These are phyloP conservation scores for Stephanodiscus minutulus DNA, from an alignment of 108 stramenopile species.

Conservation along the genomic window DNA sequence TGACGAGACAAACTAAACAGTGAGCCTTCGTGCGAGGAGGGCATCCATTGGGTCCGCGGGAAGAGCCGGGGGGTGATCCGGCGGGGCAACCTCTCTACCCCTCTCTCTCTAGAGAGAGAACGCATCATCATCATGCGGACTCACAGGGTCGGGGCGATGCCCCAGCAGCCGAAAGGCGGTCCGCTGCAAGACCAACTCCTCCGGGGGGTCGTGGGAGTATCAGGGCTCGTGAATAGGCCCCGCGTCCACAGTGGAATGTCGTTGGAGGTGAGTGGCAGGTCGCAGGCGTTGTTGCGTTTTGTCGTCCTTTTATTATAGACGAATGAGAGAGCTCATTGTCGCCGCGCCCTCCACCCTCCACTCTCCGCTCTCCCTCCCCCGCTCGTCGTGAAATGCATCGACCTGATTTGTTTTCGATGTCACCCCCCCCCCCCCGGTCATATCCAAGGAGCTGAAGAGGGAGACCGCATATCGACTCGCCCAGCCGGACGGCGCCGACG, in stretches of 20 bases:
- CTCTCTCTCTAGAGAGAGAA: no score
- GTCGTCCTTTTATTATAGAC: no score
- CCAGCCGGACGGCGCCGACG: constrained; percentile 14
- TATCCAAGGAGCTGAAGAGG: background rate
- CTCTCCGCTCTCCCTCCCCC: no score
- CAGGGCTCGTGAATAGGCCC: no score
- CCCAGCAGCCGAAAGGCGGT: constrained; percentile 39
- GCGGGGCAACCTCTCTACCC: no score
- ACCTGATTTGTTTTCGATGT: constrained; percentile 9
- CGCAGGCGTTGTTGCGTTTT: background rate
- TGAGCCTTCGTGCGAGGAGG: no score
- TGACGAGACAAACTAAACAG: no score
- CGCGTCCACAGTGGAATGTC: constrained; percentile 66
- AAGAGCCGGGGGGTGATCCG: no score
- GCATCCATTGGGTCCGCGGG: no score
- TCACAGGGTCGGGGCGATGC: constrained; percentile 74
- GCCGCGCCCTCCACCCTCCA: no score
- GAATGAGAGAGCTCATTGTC: no score
- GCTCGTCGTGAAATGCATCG: no score
- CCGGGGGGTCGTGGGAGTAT: constrained; percentile 14
- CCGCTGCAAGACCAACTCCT: background rate
- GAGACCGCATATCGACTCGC: constrained; percentile 14
- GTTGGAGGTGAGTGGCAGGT: constrained; percentile 75
- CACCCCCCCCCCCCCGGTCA: background rate
- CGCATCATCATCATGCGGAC: background rate